Conservation (phyloP, 768 basidiomycete species). For the Russula dissimulans region DNA sequence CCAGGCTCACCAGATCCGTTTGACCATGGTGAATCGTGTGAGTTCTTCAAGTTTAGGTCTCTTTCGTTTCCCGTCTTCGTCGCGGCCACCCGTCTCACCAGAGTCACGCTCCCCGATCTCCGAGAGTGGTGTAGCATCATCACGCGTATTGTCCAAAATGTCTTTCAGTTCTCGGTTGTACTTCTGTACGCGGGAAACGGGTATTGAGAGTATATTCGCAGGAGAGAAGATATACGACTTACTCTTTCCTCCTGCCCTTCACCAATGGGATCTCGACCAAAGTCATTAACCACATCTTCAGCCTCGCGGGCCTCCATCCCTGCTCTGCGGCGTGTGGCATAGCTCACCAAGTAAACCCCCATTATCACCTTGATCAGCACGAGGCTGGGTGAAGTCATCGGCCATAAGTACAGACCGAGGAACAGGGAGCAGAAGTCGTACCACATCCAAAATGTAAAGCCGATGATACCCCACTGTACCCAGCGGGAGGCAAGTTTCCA, state of each 20-base stretch:
- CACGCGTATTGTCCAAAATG: conserved; percentile 55
- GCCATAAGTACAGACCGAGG: not conserved
- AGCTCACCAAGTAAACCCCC: conserved; percentile 79
- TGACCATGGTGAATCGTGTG: conserved; percentile 93
- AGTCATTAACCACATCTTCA: conserved; percentile 76
- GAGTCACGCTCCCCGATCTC: conserved; percentile 59
- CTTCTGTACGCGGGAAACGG: conserved; percentile 33
- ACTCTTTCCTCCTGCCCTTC: conserved; percentile 84
- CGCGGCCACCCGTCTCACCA: conserved; percentile 9
- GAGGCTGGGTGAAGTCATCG: conserved; percentile 38
- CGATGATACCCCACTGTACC: conserved; percentile 57
- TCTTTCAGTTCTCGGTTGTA: conserved; percentile 78
- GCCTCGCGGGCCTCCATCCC: conserved; percentile 71
- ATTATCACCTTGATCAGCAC: conserved; percentile 88
- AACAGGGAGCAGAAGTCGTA: conserved; percentile 29
- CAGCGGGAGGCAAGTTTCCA: conserved; percentile 42
- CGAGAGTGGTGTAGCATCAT: conserved; percentile 55
- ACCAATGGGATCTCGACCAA: conserved; percentile 84
- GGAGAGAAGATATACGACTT: conserved; percentile 20
- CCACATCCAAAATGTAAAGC: conserved; percentile 77
- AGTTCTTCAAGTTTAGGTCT: conserved; percentile 77
- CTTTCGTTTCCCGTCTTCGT: conserved; percentile 32
- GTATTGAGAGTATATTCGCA: not conserved
- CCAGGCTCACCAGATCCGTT: conserved; percentile 60
- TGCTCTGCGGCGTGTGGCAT: conserved; percentile 61